Evolutionary conservation across 352 stramenopile species (phyloP).

Genomic region (Pythium aquatile): DNA sequence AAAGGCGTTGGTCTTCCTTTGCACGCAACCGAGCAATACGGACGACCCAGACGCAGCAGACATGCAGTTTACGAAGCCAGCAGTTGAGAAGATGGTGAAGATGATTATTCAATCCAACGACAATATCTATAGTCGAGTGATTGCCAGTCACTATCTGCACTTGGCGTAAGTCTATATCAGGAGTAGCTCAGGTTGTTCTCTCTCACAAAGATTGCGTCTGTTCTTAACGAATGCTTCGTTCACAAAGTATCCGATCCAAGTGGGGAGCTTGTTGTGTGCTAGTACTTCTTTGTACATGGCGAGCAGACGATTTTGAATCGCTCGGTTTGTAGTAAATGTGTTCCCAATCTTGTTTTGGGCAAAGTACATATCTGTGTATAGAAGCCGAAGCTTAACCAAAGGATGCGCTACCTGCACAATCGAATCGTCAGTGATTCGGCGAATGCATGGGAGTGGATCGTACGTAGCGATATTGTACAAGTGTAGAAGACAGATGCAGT

Average conservation of each 20-base stretch:
- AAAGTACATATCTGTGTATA: background rate
- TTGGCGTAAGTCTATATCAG: too few species aligned
- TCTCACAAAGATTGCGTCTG: background rate
- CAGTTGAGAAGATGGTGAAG: background rate
- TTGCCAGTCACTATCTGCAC: background rate
- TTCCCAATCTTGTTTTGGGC: background rate
- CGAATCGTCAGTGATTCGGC: too few species aligned
- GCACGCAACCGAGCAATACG: too few species aligned
- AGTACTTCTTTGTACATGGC: conserved; percentile 2
- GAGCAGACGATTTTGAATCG: too few species aligned
- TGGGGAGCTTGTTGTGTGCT: background rate
- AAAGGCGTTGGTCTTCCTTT: too few species aligned
- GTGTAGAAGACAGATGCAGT: background rate
- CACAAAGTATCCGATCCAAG: background rate
- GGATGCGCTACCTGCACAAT: background rate
- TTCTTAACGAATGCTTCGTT: background rate
- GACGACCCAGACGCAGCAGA: too few species aligned
- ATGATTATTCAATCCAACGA: background rate
- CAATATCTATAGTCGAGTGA: conserved; percentile 4
- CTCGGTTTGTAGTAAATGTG: too few species aligned
- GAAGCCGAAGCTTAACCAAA: background rate
- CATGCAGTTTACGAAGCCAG: background rate
- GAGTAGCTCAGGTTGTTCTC: too few species aligned
- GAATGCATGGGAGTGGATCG: background rate
- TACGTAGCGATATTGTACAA: background rate